Base-by-base conservation (phyloP, 495 filamentous ascomycete genomes). In the Bacidia gigantensis region DNA sequence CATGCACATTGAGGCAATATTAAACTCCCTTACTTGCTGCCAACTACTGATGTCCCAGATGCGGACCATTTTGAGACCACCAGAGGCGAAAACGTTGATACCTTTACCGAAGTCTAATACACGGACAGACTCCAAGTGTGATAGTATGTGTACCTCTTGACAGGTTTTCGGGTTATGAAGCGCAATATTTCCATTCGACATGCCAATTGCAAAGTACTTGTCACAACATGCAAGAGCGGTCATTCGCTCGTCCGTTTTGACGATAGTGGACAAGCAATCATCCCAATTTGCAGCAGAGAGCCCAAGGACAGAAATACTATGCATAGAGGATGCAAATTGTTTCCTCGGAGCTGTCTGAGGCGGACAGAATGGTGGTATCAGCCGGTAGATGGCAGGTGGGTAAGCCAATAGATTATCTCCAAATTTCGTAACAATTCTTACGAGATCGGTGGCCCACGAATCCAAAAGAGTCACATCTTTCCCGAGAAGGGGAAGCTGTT, bases 371-470 rank as follows among this genome's bases (percentile, higher is more conserved):
- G 59, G 53, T 10, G 63, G 60, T 14, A 66, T 61, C 0, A 52
- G 57, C 12, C 54, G 48, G 18, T 56, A 56, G n/a, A 66, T 66
- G 0, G 57, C 58, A 10, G 59, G 47, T 12, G 64, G 64, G 11
- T 25, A 60, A 21, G 38, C 46, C 21, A 43, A 68, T 48, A 59
- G 20, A 21, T 50, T 53, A 23, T 46, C 49, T 1, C 55, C 58
- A 60, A 69, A 69, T 39, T 64, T 64, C 0, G 54, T 57, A 0
- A 51, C 51, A 14, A 69, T 29, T 1, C 58, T 49, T 3, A 64
- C 51, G 0, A 69, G 58, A 55, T 68, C 67, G 1, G 35, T 59
- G 1, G 57, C 46, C 66, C 65, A 69, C 10, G 46, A 53, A 23
- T 52, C 41, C 2, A 66, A 11, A 11, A 43, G 23, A 41, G n/a